Percentiles rank a stretch among this genome's conserved stretches.
These are phyloP conservation scores for Thozetella sp. DNA, from an alignment of 495 filamentous ascomycete genomes.

Conservation along the genomic window DNA sequence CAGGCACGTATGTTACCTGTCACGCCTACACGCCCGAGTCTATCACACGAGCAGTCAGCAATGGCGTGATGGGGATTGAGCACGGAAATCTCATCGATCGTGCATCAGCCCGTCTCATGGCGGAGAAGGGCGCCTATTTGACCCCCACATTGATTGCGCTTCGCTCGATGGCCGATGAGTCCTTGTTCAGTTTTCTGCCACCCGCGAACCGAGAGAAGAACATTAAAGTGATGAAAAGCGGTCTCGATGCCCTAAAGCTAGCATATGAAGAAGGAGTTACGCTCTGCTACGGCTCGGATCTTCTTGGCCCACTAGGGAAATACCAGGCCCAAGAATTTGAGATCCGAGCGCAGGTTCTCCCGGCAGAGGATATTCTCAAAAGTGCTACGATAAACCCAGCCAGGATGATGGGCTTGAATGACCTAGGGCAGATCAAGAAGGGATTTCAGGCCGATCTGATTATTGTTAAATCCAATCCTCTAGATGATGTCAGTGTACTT, in stretches of 20 bases:
- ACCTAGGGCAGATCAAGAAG: background rate
- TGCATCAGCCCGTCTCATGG: slow-evolving; percentile 47
- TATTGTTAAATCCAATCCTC: slow-evolving; percentile 41
- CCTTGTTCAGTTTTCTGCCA: too few species aligned
- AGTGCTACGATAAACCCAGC: background rate
- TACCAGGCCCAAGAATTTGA: slow-evolving; percentile 50
- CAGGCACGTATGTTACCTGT: slow-evolving; percentile 51
- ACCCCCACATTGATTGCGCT: slow-evolving; percentile 56
- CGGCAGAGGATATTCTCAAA: background rate
- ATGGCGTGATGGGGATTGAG: slow-evolving; percentile 56
- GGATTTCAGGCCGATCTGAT: slow-evolving; percentile 22
- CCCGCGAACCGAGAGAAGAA: too few species aligned
- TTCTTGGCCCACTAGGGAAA: slow-evolving; percentile 44
- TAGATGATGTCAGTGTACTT: slow-evolving; percentile 51
- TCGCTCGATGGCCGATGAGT: slow-evolving; percentile 39
- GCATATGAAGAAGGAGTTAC: slow-evolving; percentile 45
- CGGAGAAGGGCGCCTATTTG: slow-evolving; percentile 42
- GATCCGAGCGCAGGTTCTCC: slow-evolving; percentile 39
- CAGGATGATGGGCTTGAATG: background rate
- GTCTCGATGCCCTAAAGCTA: slow-evolving; percentile 40
- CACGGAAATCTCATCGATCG: slow-evolving; percentile 55
- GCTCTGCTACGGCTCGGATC: slow-evolving; percentile 57
- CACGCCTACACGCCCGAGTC: slow-evolving; percentile 53
- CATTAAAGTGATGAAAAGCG: slow-evolving; percentile 39
- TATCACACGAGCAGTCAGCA: slow-evolving; percentile 51